Conservation (phyloP, 2,329 filamentous ascomycete genomes). For the Beauveria asiatica region DNA sequence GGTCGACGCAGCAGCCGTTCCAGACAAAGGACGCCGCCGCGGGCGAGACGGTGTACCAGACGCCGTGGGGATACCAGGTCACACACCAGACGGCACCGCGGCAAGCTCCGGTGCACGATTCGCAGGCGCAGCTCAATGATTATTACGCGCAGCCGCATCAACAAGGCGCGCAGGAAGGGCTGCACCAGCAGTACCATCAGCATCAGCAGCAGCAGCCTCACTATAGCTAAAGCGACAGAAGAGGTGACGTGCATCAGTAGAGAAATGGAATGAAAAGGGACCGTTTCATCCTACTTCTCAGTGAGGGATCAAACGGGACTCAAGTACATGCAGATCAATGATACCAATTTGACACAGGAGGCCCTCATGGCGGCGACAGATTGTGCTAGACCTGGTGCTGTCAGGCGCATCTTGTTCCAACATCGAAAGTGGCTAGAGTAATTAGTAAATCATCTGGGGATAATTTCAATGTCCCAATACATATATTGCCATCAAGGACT, state of each 20-base stretch:
- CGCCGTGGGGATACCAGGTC: constrained; percentile 7
- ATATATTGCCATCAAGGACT: no score
- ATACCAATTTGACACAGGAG: background rate
- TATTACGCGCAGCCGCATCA: background rate
- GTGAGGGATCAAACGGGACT: background rate
- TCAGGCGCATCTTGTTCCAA: no score
- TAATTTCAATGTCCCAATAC: no score
- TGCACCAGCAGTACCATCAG: background rate
- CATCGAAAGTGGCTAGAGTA: no score
- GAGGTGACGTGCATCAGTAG: background rate
- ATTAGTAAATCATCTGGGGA: no score
- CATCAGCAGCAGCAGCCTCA: background rate
- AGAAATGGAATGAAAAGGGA: background rate
- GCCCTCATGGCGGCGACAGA: background rate
- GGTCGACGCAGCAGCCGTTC: constrained; percentile 9
- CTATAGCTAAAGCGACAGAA: background rate
- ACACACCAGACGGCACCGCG: background rate
- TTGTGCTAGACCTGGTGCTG: background rate
- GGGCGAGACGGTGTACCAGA: constrained; percentile 7
- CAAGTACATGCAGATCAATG: background rate
- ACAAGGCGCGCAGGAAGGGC: background rate
- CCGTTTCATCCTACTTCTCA: background rate
- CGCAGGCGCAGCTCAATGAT: background rate
- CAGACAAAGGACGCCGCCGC: background rate
- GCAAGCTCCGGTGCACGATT: background rate